Percentiles rank a stretch among this genome's conserved stretches.
Evolutionary conservation across 805 yeast species (phyloP).

Genomic region (Scheffersomyces ergatensis): DNA sequence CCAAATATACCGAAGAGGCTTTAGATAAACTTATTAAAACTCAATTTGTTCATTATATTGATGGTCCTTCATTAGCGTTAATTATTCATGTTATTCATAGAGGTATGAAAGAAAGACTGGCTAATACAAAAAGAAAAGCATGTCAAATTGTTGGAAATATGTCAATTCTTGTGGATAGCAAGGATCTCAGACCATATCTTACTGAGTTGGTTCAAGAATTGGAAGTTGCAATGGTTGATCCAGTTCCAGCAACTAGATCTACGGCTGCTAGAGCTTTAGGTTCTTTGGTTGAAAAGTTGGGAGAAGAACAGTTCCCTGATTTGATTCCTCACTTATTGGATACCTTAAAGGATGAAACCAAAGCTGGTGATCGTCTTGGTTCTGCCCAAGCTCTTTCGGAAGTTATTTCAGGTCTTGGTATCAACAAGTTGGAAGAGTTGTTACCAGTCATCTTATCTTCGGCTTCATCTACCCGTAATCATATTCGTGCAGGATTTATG

Average conservation of each 20-base stretch:
- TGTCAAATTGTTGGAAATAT: constrained; percentile 98
- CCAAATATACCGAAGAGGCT: constrained; percentile 84
- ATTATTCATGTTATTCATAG: constrained; percentile 93
- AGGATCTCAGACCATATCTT: constrained; percentile 82
- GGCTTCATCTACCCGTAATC: constrained; percentile 63
- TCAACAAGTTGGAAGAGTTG: constrained; percentile 81
- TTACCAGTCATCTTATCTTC: constrained; percentile 75
- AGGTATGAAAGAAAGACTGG: constrained; percentile 95
- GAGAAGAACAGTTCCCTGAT: constrained; percentile 93
- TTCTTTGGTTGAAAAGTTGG: constrained; percentile 90
- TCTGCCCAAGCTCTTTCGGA: constrained; percentile 97
- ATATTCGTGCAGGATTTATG: constrained; percentile 88
- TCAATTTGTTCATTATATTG: constrained; percentile 95
- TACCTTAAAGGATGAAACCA: constrained; percentile 72
- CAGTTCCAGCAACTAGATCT: constrained; percentile 95
- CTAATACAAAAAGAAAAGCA: constrained; percentile 85
- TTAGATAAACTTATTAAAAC: constrained; percentile 83
- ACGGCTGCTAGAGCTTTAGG: constrained; percentile 98
- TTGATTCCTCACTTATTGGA: constrained; percentile 77
- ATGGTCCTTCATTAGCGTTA: constrained; percentile 95
- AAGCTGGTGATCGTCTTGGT: constrained; percentile 90
- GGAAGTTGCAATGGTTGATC: constrained; percentile 95
- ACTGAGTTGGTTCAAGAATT: constrained; percentile 74
- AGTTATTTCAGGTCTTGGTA: constrained; percentile 88
- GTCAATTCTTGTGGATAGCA: constrained; percentile 91